A percentile compares a stretch with the other conserved stretches of the same genome.
Evolutionary conservation across 176 grass and related monocot species (phyloP).

Genomic region (Coix lacrymajobi): DNA sequence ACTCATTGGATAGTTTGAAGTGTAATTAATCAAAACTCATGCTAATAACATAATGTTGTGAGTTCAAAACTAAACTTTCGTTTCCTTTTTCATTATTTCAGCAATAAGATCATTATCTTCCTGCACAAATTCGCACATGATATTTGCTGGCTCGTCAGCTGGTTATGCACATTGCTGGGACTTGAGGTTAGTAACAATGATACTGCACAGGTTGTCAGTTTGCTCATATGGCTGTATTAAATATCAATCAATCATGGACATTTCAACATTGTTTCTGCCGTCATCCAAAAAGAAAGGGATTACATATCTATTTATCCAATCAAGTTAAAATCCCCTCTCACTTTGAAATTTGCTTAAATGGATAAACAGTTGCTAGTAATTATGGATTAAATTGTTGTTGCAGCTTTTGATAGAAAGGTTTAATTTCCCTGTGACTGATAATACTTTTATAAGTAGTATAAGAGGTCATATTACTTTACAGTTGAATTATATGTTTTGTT

Average conservation of each 20-base stretch:
- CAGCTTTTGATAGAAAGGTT: neutral
- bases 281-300: neutral
- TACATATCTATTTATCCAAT: neutral
- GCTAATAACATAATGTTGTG: neutral
- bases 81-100: conserved; percentile 29
- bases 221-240: neutral
- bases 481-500: neutral
- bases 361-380: neutral
- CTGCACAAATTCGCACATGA: conserved; percentile 39
- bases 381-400: neutral
- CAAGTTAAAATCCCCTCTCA: neutral
- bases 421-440: neutral
- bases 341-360: conserved; percentile 3
- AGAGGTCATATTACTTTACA: neutral
- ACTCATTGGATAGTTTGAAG: neutral
- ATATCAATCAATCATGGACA: neutral
- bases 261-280: neutral
- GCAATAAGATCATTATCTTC: conserved; percentile 69
- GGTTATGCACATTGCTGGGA: conserved; percentile 98
- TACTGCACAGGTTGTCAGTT: neutral
- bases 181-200: conserved; percentile 47
- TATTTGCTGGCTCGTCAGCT: conserved; percentile 83
- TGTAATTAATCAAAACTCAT: neutral
- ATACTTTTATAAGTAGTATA: neutral
- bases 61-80: neutral